A percentile compares a stretch with the other conserved stretches of the same genome.
Evolutionary conservation across 345 rosid genomes (phyloP).

Genomic region (Fremontodendron californicum): DNA sequence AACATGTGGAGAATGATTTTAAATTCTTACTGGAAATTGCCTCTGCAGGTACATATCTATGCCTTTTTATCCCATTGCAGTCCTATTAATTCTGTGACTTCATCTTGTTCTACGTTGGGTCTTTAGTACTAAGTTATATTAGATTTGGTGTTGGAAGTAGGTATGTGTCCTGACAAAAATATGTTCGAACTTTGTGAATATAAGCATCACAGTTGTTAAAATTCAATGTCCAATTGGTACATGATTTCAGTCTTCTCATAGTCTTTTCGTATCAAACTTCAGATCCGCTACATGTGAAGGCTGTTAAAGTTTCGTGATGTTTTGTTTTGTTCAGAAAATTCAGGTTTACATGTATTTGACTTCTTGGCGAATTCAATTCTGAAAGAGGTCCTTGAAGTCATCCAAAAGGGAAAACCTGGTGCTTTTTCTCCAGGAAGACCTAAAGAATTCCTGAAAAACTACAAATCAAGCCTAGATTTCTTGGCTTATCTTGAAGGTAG

Average conservation of each 20-base stretch:
- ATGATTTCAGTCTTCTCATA: not conserved
- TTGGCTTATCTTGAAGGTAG: constrained; percentile 92
- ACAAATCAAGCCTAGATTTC: constrained; percentile 85
- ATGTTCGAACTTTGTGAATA: not conserved
- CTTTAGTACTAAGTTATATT: not conserved
- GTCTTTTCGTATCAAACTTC: not conserved
- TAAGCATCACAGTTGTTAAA: not conserved
- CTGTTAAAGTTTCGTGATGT: not conserved
- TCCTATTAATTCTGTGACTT: not conserved
- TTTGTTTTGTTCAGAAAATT: constrained; percentile 57
- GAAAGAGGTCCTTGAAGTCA: constrained; percentile 80
- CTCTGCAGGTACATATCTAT: constrained; percentile 55
- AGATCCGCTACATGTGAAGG: not conserved
- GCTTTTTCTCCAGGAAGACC: constrained; percentile 99
- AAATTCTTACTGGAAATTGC: constrained; percentile 82
- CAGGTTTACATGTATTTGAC: constrained; percentile 92
- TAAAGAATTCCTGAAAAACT: constrained; percentile 80
- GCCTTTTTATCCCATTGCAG: not conserved
- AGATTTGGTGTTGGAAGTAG: not conserved
- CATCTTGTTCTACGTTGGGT: not conserved
- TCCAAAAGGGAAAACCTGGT: constrained; percentile 91
- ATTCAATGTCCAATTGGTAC: not conserved
- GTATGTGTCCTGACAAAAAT: not conserved
- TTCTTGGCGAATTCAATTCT: constrained; percentile 92
- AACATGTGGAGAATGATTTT: constrained; percentile 60